Percentiles rank a stretch among this genome's conserved stretches.
phyloP scores from a whole-genome alignment of 176 grass and related monocot genomes.

The Rhynchospora breviuscula region DNA sequence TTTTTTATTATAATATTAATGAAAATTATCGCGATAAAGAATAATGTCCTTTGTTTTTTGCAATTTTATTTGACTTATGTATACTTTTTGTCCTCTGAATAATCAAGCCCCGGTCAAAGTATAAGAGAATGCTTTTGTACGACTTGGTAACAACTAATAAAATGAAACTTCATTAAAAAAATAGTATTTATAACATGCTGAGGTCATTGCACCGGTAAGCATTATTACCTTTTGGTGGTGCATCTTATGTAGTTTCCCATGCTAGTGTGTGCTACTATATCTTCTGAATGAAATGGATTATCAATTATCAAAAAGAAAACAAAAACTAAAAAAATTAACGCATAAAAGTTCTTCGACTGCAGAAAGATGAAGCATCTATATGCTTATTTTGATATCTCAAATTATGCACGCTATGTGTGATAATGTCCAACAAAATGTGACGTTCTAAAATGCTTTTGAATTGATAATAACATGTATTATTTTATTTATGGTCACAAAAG shows the following conservation, averaged over 20 bases:
- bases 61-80: background rate
- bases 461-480: no score
- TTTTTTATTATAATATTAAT: background rate
- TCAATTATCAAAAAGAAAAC: no score
- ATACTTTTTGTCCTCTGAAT: background rate
- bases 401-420: no score
- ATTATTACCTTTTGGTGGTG: background rate
- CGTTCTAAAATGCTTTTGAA: no score
- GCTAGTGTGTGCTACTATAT: background rate
- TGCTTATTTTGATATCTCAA: no score
- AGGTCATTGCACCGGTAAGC: conserved; percentile 2
- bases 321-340: no score
- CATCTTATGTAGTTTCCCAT: background rate
- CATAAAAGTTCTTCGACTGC: no score
- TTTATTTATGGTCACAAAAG: no score
- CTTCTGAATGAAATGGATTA: no score
- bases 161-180: background rate
- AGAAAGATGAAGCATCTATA: no score
- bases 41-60: background rate
- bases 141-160: background rate
- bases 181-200: background rate
- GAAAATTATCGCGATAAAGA: background rate
- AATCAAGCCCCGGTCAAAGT: background rate
- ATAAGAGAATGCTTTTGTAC: background rate
- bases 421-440: no score